Evolutionary conservation across 768 basidiomycete species (phyloP).

Genomic region (Phaffia tasmanica): DNA sequence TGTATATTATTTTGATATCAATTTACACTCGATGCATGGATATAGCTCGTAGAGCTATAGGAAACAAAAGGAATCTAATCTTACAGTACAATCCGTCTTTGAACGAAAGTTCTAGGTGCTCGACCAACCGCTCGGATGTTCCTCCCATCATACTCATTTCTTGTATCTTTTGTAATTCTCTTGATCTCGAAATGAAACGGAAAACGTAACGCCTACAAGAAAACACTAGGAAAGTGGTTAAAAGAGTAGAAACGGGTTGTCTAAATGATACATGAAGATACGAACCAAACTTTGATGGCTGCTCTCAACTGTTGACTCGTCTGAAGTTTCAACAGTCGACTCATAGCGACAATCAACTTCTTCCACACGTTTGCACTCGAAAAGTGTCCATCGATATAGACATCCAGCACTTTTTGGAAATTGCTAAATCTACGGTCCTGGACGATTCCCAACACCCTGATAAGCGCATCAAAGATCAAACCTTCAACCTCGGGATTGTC

Average conservation of each 20-base stretch:
- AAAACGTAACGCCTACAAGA: conserved; percentile 65
- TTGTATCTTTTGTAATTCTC: conserved; percentile 65
- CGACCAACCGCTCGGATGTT: conserved; percentile 46
- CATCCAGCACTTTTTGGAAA: conserved; percentile 83
- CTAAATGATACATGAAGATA: background rate
- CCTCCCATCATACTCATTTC: conserved; percentile 70
- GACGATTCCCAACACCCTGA: conserved; percentile 81
- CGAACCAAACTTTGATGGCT: conserved; percentile 72
- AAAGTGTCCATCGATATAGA: conserved; percentile 87
- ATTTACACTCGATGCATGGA: background rate
- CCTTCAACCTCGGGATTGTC: conserved; percentile 59
- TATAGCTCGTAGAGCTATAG: background rate
- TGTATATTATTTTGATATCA: conserved; percentile 31
- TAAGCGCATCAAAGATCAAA: conserved; percentile 78
- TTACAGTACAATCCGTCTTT: conserved; percentile 54
- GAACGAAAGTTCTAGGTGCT: conserved; percentile 74
- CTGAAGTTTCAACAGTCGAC: conserved; percentile 62
- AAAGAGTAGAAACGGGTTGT: background rate
- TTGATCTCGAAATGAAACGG: conserved; percentile 81
- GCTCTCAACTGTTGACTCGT: conserved; percentile 66
- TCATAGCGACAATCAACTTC: conserved; percentile 79
- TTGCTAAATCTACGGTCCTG: conserved; percentile 91
- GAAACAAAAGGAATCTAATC: background rate
- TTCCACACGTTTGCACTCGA: conserved; percentile 65
- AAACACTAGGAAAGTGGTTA: background rate